Percentiles rank a stretch among this genome's conserved stretches.
Evolutionary conservation across 2,329 filamentous ascomycete genomes (phyloP).

Genomic region (Diaporthe caulivora): DNA sequence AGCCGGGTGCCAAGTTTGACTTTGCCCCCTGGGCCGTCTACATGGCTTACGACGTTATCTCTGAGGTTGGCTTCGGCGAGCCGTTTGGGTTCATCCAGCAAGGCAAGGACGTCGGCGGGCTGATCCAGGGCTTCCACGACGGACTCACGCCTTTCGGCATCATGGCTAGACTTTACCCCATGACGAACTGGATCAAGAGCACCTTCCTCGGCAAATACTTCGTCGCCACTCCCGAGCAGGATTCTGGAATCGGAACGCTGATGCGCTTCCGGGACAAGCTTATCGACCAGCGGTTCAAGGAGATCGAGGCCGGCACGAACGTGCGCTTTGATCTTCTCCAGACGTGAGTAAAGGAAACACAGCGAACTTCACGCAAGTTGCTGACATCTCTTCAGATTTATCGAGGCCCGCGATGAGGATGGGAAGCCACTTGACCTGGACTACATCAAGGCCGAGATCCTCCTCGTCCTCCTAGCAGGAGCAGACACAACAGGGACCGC

Average conservation of each 20-base stretch:
- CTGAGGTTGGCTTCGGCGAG: constrained; percentile 59
- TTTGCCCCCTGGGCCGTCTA: constrained; percentile 68
- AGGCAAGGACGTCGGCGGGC: constrained; percentile 63
- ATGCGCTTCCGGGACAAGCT: constrained; percentile 70
- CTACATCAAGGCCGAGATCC: constrained; percentile 65
- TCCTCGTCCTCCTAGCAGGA: constrained; percentile 54
- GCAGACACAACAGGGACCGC: constrained; percentile 34
- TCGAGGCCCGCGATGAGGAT: constrained; percentile 57
- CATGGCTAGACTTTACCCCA: constrained; percentile 64
- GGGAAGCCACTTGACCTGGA: constrained; percentile 61
- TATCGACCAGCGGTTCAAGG: constrained; percentile 59
- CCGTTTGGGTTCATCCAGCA: constrained; percentile 68
- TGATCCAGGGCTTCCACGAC: constrained; percentile 68
- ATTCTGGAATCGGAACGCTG: constrained; percentile 66
- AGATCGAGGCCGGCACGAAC: constrained; percentile 57
- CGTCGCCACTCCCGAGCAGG: constrained; percentile 64
- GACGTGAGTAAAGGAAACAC: constrained; percentile 46
- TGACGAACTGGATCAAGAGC: constrained; percentile 66
- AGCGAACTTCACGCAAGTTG: no score
- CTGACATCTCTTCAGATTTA: constrained; percentile 42
- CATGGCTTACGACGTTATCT: constrained; percentile 70
- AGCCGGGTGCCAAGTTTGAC: constrained; percentile 60
- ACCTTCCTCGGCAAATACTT: constrained; percentile 65
- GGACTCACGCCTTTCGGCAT: constrained; percentile 64
- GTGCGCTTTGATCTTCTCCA: constrained; percentile 66